Conservation (phyloP, 2,329 filamentous ascomycete genomes). For the Amesomyces nigricolor region DNA sequence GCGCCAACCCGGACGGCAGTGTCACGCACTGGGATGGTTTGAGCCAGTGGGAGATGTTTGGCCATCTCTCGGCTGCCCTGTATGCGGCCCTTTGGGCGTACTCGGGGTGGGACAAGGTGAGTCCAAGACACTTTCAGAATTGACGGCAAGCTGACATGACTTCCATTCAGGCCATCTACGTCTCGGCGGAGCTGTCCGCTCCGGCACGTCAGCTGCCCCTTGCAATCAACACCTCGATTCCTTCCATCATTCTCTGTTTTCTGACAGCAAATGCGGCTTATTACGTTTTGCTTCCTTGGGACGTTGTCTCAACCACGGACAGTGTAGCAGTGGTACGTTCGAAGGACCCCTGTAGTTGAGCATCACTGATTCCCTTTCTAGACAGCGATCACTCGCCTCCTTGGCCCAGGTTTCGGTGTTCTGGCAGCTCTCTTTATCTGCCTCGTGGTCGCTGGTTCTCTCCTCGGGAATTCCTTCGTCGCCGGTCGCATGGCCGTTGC, state of each 20-base stretch:
- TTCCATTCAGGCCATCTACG: conserved; percentile 45
- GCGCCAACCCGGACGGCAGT: conserved; percentile 44
- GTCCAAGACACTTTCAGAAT: conserved; percentile 29
- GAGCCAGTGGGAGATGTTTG: conserved; percentile 52
- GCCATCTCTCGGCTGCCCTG: conserved; percentile 54
- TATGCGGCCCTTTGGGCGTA: conserved; percentile 61
- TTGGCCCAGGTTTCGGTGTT: conserved; percentile 50
- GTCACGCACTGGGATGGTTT: conserved; percentile 45
- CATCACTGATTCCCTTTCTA: conserved; percentile 24
- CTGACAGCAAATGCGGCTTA: conserved; percentile 56
- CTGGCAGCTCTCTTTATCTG: conserved; percentile 52
- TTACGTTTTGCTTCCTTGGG: conserved; percentile 58
- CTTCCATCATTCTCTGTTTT: conserved; percentile 55
- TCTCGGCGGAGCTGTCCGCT: conserved; percentile 47
- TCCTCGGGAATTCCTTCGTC: conserved; percentile 59
- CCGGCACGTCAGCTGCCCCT: conserved; percentile 52
- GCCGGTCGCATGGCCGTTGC: conserved; percentile 56
- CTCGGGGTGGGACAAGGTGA: conserved; percentile 60
- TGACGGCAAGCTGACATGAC: neutral
- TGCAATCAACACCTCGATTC: conserved; percentile 56
- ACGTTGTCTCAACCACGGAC: conserved; percentile 51
- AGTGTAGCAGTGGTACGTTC: conserved; percentile 55
- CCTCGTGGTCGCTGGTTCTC: conserved; percentile 55
- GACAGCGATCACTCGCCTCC: conserved; percentile 50
- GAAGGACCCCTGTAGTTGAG: neutral